Evolutionary conservation across 106 monocot genomes (phyloP), one percentile per base, ranked within the genome.

Genomic region (Posidonia australis): DNA sequence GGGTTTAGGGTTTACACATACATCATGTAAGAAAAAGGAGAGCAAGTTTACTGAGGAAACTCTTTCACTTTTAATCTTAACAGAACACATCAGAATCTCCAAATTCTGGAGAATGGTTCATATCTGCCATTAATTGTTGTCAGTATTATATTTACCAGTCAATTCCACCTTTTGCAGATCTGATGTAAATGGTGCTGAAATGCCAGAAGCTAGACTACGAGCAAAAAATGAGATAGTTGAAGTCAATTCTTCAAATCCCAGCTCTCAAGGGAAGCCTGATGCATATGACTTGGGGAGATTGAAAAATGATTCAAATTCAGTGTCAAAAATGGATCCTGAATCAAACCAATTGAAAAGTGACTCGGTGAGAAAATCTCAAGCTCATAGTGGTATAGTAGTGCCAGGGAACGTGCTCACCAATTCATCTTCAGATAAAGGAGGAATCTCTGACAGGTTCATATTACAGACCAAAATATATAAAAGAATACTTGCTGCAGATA

Each of bases 311-410:
- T 70, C 61, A 26, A 67, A 72, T 36, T 72, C 87, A 70, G 72
- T 76, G 36, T 77, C 76, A 54, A 90, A 76, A 54, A 79, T 68
- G 43, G 67, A 58, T 28, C n/a, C 51, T 58, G 84, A 81, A 14
- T n/a, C 41, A 9, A 80, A 54, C 22, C 52, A 70, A 16, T 66
- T 58, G 45, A 83, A 69, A 70, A 71, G 54, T 62, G 71, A 72
- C 46, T 63, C 67, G 60, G 77, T 71, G 43, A 79, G 70, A 55
- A 87, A 75, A 57, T 71, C 67, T 30, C 82, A 77, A 77, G 77
- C 72, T 51, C 69, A 72, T 69, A 81, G 86, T 63, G 81, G 83
- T 69, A 79, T 79, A 12, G 46, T 78, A 60, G 25, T 83, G 42
- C 58, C 74, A 43, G 72, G 58, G n/a, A 72, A 72, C 44, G 53